Evolutionary conservation across 495 filamentous ascomycete genomes (phyloP).

Genomic region (Wilcoxina mikolae): DNA sequence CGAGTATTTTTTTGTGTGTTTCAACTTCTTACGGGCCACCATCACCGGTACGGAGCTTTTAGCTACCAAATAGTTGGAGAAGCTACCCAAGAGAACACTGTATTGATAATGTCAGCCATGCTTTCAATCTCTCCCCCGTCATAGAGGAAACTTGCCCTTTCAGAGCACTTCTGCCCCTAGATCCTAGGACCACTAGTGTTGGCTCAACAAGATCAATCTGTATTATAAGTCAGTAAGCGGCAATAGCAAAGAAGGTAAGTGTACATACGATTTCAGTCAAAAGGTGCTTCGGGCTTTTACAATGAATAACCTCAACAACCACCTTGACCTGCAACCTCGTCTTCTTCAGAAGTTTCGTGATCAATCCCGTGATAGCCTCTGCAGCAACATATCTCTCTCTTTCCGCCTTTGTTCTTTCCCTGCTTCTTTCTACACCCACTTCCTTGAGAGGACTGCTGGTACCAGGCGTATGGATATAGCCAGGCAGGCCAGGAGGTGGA

Average conservation of each 20-base stretch:
- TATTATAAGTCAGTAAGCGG: too few relatives aligned
- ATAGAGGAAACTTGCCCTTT: slow-evolving; percentile 56
- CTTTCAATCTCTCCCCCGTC: background rate
- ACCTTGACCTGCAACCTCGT: slow-evolving; percentile 81
- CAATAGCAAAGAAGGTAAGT: slow-evolving; percentile 1
- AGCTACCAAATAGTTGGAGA: slow-evolving; percentile 86
- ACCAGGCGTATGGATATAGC: slow-evolving; percentile 7
- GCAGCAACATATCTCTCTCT: slow-evolving; percentile 63
- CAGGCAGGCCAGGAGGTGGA: background rate
- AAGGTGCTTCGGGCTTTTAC: slow-evolving; percentile 82
- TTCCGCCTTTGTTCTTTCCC: slow-evolving; percentile 44
- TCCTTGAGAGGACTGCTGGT: slow-evolving; percentile 23
- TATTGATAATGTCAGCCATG: slow-evolving; percentile 9
- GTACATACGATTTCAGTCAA: slow-evolving; percentile 58
- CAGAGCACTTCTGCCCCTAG: slow-evolving; percentile 72
- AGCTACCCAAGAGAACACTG: slow-evolving; percentile 86
- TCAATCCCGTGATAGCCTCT: slow-evolving; percentile 59
- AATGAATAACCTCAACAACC: slow-evolving; percentile 91
- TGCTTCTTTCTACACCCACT: slow-evolving; percentile 14
- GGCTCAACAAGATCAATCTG: slow-evolving; percentile 81
- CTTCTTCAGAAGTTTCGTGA: slow-evolving; percentile 70
- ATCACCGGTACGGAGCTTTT: slow-evolving; percentile 94
- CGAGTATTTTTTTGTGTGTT: slow-evolving; percentile 55
- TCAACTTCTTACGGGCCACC: slow-evolving; percentile 69
- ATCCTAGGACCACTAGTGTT: slow-evolving; percentile 86